Conservation (phyloP, 2,329 filamentous ascomycete species). For the Calonectria pseudoreteaudii region DNA sequence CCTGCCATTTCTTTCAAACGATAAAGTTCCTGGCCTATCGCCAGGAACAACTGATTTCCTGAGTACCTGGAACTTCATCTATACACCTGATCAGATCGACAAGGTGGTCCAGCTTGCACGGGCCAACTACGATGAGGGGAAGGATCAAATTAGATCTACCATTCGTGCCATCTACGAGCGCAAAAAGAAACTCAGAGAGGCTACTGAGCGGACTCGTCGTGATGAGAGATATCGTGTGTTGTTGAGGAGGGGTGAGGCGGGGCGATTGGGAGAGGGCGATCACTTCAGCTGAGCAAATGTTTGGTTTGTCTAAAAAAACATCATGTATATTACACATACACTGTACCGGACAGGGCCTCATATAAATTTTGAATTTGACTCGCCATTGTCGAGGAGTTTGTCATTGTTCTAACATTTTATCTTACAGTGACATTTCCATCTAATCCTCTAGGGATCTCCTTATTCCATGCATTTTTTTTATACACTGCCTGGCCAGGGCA, state of each 20-base stretch:
- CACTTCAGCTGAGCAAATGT: slow-evolving; percentile 65
- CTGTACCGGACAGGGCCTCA: slow-evolving; percentile 44
- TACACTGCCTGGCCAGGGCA: slow-evolving; percentile 45
- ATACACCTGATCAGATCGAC: slow-evolving; percentile 91
- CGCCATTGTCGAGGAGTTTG: slow-evolving; percentile 39
- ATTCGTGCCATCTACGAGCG: slow-evolving; percentile 92
- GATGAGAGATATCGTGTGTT: slow-evolving; percentile 58
- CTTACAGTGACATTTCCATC: slow-evolving; percentile 50
- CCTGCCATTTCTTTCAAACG: slow-evolving; percentile 88
- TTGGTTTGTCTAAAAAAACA: neutral
- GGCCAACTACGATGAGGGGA: slow-evolving; percentile 88
- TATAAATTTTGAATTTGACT: slow-evolving; percentile 41
- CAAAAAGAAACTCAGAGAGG: slow-evolving; percentile 78
- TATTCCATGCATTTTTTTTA: slow-evolving; percentile 46
- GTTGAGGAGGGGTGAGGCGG: slow-evolving; percentile 62
- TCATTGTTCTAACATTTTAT: slow-evolving; percentile 54
- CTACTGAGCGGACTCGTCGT: slow-evolving; percentile 57
- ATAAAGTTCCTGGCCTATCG: slow-evolving; percentile 83
- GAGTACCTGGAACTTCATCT: slow-evolving; percentile 98
- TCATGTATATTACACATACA: slow-evolving; percentile 32
- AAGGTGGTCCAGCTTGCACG: slow-evolving; percentile 83
- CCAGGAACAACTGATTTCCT: slow-evolving; percentile 87
- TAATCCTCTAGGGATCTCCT: slow-evolving; percentile 37
- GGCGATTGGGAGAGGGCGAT: slow-evolving; percentile 71
- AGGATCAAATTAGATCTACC: slow-evolving; percentile 80